These are phyloP conservation scores for Trichoderma erinaceum DNA, from an alignment of 495 filamentous ascomycete species.

Conservation along the genomic window DNA sequence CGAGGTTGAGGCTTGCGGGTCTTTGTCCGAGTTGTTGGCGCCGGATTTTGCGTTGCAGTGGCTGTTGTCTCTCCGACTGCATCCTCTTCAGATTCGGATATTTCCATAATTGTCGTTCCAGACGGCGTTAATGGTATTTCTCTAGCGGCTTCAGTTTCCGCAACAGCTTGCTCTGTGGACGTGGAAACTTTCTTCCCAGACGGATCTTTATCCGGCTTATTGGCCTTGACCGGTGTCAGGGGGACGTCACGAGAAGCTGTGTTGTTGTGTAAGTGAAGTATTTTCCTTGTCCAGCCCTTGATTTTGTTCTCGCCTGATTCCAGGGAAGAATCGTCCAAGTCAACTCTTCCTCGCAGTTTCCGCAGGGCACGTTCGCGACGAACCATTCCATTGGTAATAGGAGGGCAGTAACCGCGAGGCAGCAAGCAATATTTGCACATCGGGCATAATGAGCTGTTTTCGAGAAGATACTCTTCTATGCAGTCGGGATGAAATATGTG, in stretches of 20 bases:
- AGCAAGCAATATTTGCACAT: constrained; percentile 77
- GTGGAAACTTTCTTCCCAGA: neutral
- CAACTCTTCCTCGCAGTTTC: constrained; percentile 30
- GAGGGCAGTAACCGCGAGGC: constrained; percentile 57
- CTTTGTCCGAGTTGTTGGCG: neutral
- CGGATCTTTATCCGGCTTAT: constrained; percentile 5
- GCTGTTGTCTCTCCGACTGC: neutral
- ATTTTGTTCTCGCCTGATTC: constrained; percentile 16
- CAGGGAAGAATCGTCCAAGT: constrained; percentile 20
- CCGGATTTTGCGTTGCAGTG: neutral
- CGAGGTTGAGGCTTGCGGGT: constrained; percentile 15
- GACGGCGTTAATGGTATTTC: neutral
- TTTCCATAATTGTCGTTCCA: neutral
- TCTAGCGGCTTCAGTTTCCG: neutral
- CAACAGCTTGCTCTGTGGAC: neutral
- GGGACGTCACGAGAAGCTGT: neutral
- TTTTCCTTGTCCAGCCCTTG: constrained; percentile 18
- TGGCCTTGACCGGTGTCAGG: constrained; percentile 18
- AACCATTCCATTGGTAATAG: constrained; percentile 79
- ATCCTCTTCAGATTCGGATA: constrained; percentile 2
- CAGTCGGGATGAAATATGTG: constrained; percentile 91
- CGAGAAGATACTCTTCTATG: constrained; percentile 70
- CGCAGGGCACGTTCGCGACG: constrained; percentile 58
- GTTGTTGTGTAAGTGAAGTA: constrained; percentile 18
- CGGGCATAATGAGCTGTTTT: constrained; percentile 74